Evolutionary conservation across 352 stramenopile genomes (phyloP).

Genomic region (Globisporangium viniferum): DNA sequence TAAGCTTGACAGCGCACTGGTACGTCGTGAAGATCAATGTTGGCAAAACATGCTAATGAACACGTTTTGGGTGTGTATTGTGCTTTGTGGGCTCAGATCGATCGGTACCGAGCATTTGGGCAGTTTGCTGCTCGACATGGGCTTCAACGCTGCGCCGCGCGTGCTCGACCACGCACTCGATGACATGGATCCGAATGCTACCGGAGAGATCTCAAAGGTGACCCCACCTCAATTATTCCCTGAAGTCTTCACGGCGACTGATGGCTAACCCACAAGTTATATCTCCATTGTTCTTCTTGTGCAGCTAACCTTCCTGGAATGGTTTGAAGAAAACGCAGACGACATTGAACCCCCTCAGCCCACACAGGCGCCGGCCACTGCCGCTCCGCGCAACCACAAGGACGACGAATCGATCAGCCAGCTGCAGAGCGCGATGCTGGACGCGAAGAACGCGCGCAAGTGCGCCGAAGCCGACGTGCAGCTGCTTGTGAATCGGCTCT

Average conservation of each 20-base stretch:
- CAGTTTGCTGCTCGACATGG: constrained; percentile 65
- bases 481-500: constrained; percentile 57
- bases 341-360: constrained; percentile 34
- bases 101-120: constrained; percentile 64
- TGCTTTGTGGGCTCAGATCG: constrained; percentile 16
- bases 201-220: constrained; percentile 60
- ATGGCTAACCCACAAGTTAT: background rate
- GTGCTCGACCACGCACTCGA: constrained; percentile 58
- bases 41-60: background rate
- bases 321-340: constrained; percentile 69
- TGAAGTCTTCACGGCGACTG: background rate
- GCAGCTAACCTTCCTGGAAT: constrained; percentile 62
- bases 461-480: constrained; percentile 51
- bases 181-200: constrained; percentile 67
- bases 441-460: constrained; percentile 60
- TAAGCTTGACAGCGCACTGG: constrained; percentile 12
- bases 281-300: background rate
- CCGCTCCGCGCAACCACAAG: constrained; percentile 6
- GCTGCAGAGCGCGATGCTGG: constrained; percentile 57
- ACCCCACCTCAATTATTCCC: background rate
- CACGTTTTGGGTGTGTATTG: background rate
- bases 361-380: background rate
- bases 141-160: constrained; percentile 49
- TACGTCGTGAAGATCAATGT: background rate
- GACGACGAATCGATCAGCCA: constrained; percentile 32